Percentiles rank a stretch among this genome's conserved stretches.
Conservation (phyloP, 495 filamentous ascomycete genomes). For the Hypoxylon perforatum region DNA sequence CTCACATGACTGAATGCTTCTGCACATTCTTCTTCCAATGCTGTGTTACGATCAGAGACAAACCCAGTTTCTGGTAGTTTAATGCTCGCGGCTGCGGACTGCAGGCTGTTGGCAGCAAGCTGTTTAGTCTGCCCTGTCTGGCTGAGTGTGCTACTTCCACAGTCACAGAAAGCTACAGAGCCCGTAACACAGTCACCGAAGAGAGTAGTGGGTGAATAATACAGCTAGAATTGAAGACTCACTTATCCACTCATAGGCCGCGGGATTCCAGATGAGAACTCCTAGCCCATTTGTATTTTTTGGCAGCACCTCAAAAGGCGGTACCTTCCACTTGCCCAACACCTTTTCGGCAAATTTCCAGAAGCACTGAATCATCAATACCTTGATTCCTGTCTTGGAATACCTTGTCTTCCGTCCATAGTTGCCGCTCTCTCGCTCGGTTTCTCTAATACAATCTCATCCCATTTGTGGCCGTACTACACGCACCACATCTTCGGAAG, state of each 20-base stretch:
- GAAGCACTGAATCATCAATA: conserved; percentile 21
- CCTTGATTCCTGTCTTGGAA: conserved; percentile 21
- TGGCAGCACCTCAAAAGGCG: conserved; percentile 24
- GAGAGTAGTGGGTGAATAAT: conserved; percentile 8
- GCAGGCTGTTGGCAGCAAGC: conserved; percentile 21
- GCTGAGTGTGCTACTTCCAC: conserved; percentile 19
- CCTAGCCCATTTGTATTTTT: conserved; percentile 13
- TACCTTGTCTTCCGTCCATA: conserved; percentile 14
- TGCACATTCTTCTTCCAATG: conserved; percentile 42
- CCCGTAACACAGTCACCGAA: conserved; percentile 10
- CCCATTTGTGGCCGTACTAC: conserved; percentile 15
- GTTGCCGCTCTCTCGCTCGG: conserved; percentile 30
- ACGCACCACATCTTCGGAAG: not conserved
- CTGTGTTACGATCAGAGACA: conserved; percentile 42
- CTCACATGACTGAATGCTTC: conserved; percentile 50
- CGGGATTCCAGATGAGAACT: conserved; percentile 29
- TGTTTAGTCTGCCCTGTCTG: conserved; percentile 10
- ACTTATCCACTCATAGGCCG: conserved; percentile 32
- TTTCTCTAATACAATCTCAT: conserved; percentile 18
- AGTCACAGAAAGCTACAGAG: conserved; percentile 24
- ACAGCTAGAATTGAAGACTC: conserved; percentile 30
- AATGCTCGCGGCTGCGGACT: conserved; percentile 31
- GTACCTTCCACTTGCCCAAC: conserved; percentile 12
- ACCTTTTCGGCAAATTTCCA: conserved; percentile 34
- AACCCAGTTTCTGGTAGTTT: conserved; percentile 48